Conservation (phyloP, 768 basidiomycete genomes). For the Rhizopogon sp. region DNA sequence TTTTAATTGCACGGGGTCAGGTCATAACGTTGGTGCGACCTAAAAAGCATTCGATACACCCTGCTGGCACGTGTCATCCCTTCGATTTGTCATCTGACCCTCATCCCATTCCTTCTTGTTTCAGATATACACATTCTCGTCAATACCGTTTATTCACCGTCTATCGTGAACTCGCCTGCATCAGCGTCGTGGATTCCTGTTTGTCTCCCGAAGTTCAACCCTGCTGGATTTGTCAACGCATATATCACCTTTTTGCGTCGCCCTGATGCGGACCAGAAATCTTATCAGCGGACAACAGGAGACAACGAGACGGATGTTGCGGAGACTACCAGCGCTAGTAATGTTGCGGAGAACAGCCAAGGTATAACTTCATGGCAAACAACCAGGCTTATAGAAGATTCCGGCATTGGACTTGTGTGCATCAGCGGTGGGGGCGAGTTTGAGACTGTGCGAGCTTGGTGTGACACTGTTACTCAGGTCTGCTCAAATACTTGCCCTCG, state of each 20-base stretch:
- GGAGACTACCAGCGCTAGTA: neutral
- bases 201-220: conserved; percentile 93
- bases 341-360: conserved; percentile 5
- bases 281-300: neutral
- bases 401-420: conserved; percentile 65
- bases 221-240: conserved; percentile 84
- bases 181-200: conserved; percentile 93
- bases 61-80: conserved; percentile 52
- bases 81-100: neutral
- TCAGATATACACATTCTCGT: conserved; percentile 85
- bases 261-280: conserved; percentile 14
- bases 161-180: conserved; percentile 70
- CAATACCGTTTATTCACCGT: conserved; percentile 84
- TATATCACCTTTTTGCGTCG: conserved; percentile 72
- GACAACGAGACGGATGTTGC: conserved; percentile 1
- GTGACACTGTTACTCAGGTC: conserved; percentile 60
- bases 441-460: conserved; percentile 76
- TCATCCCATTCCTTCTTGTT: neutral
- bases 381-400: conserved; percentile 12
- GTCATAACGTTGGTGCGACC: conserved; percentile 88
- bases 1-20: conserved; percentile 73
- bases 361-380: conserved; percentile 12
- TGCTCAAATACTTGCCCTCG: conserved; percentile 10
- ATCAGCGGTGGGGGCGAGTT: conserved; percentile 83
- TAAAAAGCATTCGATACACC: conserved; percentile 92